Conservation (phyloP, 805 yeast genomes). For the Yamadazyma kitorensis region DNA sequence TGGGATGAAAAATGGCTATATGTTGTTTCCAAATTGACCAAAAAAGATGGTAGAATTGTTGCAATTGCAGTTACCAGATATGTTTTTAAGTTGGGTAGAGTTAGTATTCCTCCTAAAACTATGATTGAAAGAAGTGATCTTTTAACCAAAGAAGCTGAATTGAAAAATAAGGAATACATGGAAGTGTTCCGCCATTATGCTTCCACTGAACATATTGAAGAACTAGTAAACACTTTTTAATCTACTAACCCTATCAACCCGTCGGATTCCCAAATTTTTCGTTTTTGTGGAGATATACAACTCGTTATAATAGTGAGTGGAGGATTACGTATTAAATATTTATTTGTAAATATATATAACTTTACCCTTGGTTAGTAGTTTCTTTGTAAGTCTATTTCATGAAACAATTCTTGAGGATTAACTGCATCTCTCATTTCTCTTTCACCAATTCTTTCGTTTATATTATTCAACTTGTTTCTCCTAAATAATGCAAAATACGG, state of each 20-base stretch:
- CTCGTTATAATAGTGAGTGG: no score
- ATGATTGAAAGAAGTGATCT: constrained; percentile 36
- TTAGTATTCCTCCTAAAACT: constrained; percentile 66
- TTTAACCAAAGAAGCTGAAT: constrained; percentile 13
- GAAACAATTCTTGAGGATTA: constrained; percentile 41
- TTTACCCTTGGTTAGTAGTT: constrained; percentile 13
- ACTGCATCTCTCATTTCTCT: constrained; percentile 44
- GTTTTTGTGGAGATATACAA: no score
- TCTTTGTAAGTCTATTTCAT: constrained; percentile 44
- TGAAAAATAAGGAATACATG: constrained; percentile 11
- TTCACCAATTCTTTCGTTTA: constrained; percentile 36
- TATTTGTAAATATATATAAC: no score
- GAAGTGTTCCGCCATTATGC: constrained; percentile 9
- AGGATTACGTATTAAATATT: no score
- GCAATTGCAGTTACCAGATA: constrained; percentile 71
- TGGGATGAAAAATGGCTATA: constrained; percentile 92
- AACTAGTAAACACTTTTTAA: constrained; percentile 6
- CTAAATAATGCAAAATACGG: constrained; percentile 37
- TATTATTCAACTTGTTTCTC: constrained; percentile 20
- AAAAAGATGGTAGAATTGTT: constrained; percentile 22
- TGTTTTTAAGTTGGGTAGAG: constrained; percentile 74
- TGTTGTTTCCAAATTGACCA: constrained; percentile 59
- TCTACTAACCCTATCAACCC: neutral
- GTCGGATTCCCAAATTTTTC: neutral
- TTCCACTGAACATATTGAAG: constrained; percentile 10